Evolutionary conservation across 257 asterid species (phyloP).

Genomic region (Solanum etuberosum): DNA sequence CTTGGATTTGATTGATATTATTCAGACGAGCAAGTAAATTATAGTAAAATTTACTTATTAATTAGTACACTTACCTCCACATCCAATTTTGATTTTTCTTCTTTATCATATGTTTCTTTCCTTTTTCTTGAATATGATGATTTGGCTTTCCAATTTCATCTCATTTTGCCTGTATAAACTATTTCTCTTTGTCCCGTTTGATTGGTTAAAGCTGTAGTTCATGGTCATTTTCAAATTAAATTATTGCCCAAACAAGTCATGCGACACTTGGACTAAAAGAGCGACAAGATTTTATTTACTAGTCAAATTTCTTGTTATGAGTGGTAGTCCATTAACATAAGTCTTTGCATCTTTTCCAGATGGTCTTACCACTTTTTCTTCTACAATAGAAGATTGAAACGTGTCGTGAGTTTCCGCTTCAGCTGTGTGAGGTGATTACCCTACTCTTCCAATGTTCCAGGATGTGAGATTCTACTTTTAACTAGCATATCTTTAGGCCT

Average conservation of each 20-base stretch:
- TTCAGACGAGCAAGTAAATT: neutral
- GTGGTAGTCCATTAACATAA: neutral
- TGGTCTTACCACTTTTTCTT: constrained; percentile 96
- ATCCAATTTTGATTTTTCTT: neutral
- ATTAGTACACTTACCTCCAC: neutral
- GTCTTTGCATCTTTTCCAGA: constrained; percentile 26
- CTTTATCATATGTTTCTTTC: neutral
- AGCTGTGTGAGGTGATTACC: constrained; percentile 70
- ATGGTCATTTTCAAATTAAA: neutral
- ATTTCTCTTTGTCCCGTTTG: neutral
- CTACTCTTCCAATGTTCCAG: neutral
- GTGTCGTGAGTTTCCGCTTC: constrained; percentile 83
- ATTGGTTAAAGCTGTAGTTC: neutral
- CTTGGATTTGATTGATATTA: neutral
- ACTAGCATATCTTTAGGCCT: neutral
- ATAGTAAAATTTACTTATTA: neutral
- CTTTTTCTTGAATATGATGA: neutral
- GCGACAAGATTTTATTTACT: neutral
- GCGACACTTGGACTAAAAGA: neutral
- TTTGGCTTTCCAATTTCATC: neutral
- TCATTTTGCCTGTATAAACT: neutral
- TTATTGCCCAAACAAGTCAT: neutral
- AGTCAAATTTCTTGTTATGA: neutral
- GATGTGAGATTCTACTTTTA: neutral
- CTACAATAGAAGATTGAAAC: constrained; percentile 83